phyloP scores from a whole-genome alignment of 2,329 filamentous ascomycete species.

The Hymenoscyphus salicellus region DNA sequence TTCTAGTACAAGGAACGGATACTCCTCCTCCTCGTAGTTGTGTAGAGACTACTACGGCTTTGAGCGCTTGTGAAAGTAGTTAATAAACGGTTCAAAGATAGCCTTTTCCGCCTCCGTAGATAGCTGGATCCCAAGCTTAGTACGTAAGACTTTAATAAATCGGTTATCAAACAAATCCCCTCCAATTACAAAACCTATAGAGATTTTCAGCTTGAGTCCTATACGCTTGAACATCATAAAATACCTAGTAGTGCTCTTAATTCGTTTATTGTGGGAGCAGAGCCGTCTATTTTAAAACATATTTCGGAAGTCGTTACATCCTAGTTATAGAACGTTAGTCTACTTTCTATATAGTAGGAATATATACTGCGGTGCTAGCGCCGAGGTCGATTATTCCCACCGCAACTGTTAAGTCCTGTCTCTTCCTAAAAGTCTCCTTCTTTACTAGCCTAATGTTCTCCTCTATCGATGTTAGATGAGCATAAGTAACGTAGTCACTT shows the following conservation, averaged over 20 bases:
- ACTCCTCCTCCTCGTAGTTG: neutral
- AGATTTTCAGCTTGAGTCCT: neutral
- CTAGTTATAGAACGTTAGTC: conserved; percentile 4
- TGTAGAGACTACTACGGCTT: neutral
- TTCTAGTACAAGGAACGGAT: neutral
- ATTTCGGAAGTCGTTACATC: neutral
- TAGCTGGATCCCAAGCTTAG: neutral
- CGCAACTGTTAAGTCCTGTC: neutral
- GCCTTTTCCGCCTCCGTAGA: neutral
- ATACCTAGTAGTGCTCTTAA: neutral
- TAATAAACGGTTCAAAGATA: neutral
- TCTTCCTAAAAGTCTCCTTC: neutral
- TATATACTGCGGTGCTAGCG: neutral
- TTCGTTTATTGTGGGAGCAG: neutral
- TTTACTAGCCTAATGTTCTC: neutral
- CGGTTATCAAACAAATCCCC: neutral
- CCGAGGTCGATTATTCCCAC: neutral
- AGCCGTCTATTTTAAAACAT: neutral
- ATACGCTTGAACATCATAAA: neutral
- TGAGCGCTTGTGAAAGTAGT: neutral
- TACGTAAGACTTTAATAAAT: neutral
- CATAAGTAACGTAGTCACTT: neutral
- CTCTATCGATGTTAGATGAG: neutral
- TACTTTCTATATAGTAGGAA: neutral
- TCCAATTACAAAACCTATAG: conserved; percentile 1